These are phyloP conservation scores for Combretum micranthum DNA, from an alignment of 345 rosid genomes.

Conservation along the genomic window DNA sequence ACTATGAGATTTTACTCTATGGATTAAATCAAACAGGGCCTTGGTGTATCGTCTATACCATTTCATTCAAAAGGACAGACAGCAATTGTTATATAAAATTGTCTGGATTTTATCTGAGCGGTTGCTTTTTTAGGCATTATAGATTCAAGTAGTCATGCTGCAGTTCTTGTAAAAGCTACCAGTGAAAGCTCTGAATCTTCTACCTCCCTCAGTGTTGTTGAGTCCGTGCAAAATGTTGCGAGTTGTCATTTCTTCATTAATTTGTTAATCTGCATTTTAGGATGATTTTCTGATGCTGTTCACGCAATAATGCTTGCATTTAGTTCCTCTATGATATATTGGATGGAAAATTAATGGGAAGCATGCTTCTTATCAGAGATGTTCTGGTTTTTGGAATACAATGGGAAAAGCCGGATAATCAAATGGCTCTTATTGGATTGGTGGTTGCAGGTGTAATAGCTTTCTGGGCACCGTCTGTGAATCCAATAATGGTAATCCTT, in stretches of 20 bases:
- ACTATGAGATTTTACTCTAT: too few species aligned
- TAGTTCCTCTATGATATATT: background rate
- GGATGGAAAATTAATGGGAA: too few species aligned
- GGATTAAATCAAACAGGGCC: too few species aligned
- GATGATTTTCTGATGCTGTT: background rate
- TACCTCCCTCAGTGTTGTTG: too few species aligned
- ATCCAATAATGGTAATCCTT: slow-evolving; percentile 57
- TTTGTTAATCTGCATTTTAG: background rate
- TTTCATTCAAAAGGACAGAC: too few species aligned
- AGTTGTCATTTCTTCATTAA: slow-evolving; percentile 21
- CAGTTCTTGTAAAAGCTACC: slow-evolving; percentile 42
- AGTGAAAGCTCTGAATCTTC: slow-evolving; percentile 62
- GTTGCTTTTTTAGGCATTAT: slow-evolving; percentile 11
- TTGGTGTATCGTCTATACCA: too few species aligned
- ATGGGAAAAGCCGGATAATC: slow-evolving; percentile 83
- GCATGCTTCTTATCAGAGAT: background rate
- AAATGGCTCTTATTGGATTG: slow-evolving; percentile 63
- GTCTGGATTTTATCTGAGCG: background rate
- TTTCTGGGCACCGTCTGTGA: slow-evolving; percentile 69
- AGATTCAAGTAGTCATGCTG: slow-evolving; percentile 34
- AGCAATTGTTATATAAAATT: background rate
- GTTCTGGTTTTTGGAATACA: slow-evolving; percentile 12
- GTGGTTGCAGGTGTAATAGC: slow-evolving; percentile 65
- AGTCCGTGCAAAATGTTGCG: too few species aligned
- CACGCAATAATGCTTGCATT: background rate